phyloP scores from a whole-genome alignment of 768 basidiomycete genomes.

The Flagelloscypha sp. region DNA sequence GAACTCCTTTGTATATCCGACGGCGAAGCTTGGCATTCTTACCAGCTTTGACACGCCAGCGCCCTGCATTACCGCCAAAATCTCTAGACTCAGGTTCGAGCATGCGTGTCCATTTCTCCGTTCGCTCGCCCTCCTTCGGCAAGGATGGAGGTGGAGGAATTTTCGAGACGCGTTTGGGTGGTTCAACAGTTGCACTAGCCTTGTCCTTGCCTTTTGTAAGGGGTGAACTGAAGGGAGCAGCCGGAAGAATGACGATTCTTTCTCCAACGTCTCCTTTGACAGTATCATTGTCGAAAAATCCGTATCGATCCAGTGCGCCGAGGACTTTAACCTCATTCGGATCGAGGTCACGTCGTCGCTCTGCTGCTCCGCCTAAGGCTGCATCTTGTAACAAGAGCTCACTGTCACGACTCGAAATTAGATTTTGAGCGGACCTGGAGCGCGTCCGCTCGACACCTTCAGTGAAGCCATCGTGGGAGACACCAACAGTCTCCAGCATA shows the following conservation, averaged over 20 bases:
- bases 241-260: conserved; percentile 65
- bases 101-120: conserved; percentile 94
- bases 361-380: conserved; percentile 44
- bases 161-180: conserved; percentile 38
- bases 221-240: conserved; percentile 54
- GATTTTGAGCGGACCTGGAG: too few species aligned
- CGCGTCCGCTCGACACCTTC: conserved; percentile 92
- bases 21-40: conserved; percentile 65
- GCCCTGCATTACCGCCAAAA: conserved; percentile 64
- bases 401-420: conserved; percentile 45
- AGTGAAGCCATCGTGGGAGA: conserved; percentile 89
- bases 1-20: conserved; percentile 90
- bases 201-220: too few species aligned
- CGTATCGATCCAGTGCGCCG: conserved; percentile 80
- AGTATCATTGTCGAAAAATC: conserved; percentile 3
- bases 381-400: conserved; percentile 52
- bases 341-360: conserved; percentile 60
- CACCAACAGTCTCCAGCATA: conserved; percentile 80
- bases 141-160: conserved; percentile 41
- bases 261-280: conserved; percentile 31
- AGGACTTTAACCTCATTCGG: conserved; percentile 69
- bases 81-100: conserved; percentile 60
- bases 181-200: conserved; percentile 34
- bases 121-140: conserved; percentile 65
- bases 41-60: conserved; percentile 59